phyloP scores from a whole-genome alignment of 176 grass and related monocot species.

The Aegilops sharonensis region DNA sequence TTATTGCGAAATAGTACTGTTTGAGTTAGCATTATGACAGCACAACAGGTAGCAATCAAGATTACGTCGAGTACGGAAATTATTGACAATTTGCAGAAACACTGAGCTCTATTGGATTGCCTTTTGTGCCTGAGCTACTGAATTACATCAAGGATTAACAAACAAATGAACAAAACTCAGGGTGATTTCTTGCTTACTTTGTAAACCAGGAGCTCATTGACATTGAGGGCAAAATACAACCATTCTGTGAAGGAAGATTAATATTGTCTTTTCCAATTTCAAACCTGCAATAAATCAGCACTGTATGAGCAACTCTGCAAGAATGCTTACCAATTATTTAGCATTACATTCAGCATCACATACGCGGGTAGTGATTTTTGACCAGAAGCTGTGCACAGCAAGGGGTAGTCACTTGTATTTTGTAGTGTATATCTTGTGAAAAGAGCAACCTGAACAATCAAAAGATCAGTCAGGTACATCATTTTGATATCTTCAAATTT shows the following conservation, averaged over 20 bases:
- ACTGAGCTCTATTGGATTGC: not conserved
- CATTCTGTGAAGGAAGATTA: constrained; percentile 57
- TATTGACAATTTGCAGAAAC: constrained; percentile 5
- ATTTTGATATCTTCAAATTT: constrained; percentile 8
- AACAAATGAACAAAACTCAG: constrained; percentile 31
- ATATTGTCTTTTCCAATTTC: constrained; percentile 38
- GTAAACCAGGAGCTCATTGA: constrained; percentile 76
- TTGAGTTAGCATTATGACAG: not conserved
- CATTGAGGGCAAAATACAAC: constrained; percentile 64
- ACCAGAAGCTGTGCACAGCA: constrained; percentile 60
- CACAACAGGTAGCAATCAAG: not conserved
- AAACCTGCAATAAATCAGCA: constrained; percentile 51
- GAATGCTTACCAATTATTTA: constrained; percentile 32
- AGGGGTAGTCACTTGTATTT: constrained; percentile 60
- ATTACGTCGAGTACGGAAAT: constrained; percentile 1
- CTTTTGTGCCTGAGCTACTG: not conserved
- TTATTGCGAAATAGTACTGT: not conserved
- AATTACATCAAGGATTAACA: constrained; percentile 20
- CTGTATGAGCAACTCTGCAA: constrained; percentile 33
- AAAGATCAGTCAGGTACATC: constrained; percentile 24
- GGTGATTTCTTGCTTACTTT: constrained; percentile 51
- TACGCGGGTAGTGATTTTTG: constrained; percentile 51
- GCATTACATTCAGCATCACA: constrained; percentile 40
- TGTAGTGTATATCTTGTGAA: constrained; percentile 75
- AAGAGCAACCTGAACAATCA: constrained; percentile 58